phyloP scores from a whole-genome alignment of 2,329 filamentous ascomycete genomes.

The Penicillium sp. region DNA sequence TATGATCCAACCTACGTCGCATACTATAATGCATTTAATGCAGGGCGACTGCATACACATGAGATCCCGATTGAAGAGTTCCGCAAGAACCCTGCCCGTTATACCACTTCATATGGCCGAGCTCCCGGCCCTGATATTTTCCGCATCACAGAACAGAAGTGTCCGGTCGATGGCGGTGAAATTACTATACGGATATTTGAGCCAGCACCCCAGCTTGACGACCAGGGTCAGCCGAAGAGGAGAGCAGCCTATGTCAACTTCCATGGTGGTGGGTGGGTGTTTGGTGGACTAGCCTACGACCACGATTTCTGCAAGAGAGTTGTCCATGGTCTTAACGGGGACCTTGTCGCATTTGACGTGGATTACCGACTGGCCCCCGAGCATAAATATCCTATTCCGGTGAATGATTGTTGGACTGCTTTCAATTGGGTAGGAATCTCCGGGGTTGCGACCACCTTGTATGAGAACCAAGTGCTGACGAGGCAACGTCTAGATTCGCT shows the following conservation, averaged over 20 bases:
- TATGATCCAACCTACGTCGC: constrained; percentile 46
- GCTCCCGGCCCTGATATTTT: constrained; percentile 38
- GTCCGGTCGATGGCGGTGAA: constrained; percentile 41
- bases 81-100: constrained; percentile 42
- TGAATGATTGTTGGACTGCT: constrained; percentile 44
- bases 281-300: constrained; percentile 41
- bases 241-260: constrained; percentile 46
- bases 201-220: constrained; percentile 28
- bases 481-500: constrained; percentile 28
- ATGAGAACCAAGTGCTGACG: neutral
- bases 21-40: constrained; percentile 46
- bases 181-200: constrained; percentile 46
- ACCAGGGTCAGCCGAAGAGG: constrained; percentile 28
- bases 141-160: constrained; percentile 43
- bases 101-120: constrained; percentile 42
- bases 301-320: constrained; percentile 46
- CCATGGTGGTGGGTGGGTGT: constrained; percentile 47
- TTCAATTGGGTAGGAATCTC: constrained; percentile 39
- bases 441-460: neutral
- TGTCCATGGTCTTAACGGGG: constrained; percentile 39
- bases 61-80: constrained; percentile 44
- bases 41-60: constrained; percentile 44
- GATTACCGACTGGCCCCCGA: constrained; percentile 47
- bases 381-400: constrained; percentile 38
- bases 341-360: constrained; percentile 46